Percentiles rank a stretch among this genome's conserved stretches.
Conservation (phyloP, 148 eudicot genomes). For the Silene latifolia region DNA sequence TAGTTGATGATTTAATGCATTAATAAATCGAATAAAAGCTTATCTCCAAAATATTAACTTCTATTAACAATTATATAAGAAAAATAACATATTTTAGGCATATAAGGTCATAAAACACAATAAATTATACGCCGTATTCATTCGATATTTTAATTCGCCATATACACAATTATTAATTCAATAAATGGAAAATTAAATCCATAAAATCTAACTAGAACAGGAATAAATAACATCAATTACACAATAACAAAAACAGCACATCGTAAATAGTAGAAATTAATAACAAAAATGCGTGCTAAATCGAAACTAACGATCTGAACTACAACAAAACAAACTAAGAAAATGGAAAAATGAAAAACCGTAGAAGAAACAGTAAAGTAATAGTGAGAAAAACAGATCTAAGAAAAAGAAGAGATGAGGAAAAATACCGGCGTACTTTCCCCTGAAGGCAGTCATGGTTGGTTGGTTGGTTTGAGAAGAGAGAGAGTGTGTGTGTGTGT, state of each 20-base stretch:
- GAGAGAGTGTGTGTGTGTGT: conserved; percentile 2
- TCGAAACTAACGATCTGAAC: not conserved
- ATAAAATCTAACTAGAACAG: not conserved
- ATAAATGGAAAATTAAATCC: not conserved
- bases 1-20: no score
- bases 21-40: no score
- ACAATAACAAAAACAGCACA: not conserved
- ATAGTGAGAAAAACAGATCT: not conserved
- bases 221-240: not conserved
- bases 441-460: conserved; percentile 72
- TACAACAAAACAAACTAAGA: not conserved
- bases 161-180: no score
- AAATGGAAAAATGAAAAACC: not conserved
- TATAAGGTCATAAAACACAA: no score
- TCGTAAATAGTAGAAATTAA: no score
- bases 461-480: not conserved
- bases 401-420: not conserved
- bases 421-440: conserved; percentile 68
- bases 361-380: not conserved
- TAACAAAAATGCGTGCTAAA: not conserved
- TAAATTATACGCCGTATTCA: no score
- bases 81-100: no score
- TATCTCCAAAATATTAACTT: no score
- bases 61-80: no score
- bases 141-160: no score